A percentile compares a stretch with the other conserved stretches of the same genome.
Conservation (phyloP, 2,329 filamentous ascomycete genomes). For the Bimuria novae-zelandiae region DNA sequence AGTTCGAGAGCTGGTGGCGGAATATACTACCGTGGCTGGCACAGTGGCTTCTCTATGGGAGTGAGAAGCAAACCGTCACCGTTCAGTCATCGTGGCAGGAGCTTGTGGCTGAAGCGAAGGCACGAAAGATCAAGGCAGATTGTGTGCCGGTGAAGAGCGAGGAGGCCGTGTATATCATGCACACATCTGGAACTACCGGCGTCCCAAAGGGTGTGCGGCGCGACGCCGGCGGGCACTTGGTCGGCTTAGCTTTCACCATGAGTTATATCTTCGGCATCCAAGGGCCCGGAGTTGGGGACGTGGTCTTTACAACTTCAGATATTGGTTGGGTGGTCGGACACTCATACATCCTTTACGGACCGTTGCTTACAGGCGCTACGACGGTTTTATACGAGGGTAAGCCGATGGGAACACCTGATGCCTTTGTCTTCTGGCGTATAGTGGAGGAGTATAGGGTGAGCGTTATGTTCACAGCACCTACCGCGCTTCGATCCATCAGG, state of each 20-base stretch:
- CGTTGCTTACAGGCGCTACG: slow-evolving; percentile 80
- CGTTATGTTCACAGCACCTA: too few species aligned
- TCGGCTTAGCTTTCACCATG: slow-evolving; percentile 81
- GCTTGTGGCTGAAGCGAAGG: too few species aligned
- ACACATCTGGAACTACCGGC: slow-evolving; percentile 82
- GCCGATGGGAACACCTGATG: slow-evolving; percentile 84
- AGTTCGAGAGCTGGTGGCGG: too few species aligned
- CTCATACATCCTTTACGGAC: slow-evolving; percentile 83
- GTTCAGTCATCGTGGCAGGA: too few species aligned
- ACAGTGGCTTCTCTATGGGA: too few species aligned
- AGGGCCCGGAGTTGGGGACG: slow-evolving; percentile 71
- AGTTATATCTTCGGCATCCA: slow-evolving; percentile 83
- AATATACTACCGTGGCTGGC: too few species aligned
- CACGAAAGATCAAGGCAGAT: slow-evolving; percentile 65
- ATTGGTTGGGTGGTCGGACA: slow-evolving; percentile 88
- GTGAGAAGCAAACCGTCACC: too few species aligned
- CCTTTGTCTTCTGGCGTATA: slow-evolving; percentile 85
- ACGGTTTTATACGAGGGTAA: slow-evolving; percentile 93
- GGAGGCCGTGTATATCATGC: slow-evolving; percentile 87
- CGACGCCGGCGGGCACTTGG: slow-evolving; percentile 83
- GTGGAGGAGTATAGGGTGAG: slow-evolving; percentile 84
- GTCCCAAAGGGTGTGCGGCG: slow-evolving; percentile 81
- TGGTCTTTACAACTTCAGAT: slow-evolving; percentile 79
- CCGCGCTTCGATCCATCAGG: too few species aligned
- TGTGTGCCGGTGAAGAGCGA: slow-evolving; percentile 78